A percentile compares a stretch with the other conserved stretches of the same genome.
Conservation (phyloP, 495 filamentous ascomycete genomes). For the Xylaria telfairii region DNA sequence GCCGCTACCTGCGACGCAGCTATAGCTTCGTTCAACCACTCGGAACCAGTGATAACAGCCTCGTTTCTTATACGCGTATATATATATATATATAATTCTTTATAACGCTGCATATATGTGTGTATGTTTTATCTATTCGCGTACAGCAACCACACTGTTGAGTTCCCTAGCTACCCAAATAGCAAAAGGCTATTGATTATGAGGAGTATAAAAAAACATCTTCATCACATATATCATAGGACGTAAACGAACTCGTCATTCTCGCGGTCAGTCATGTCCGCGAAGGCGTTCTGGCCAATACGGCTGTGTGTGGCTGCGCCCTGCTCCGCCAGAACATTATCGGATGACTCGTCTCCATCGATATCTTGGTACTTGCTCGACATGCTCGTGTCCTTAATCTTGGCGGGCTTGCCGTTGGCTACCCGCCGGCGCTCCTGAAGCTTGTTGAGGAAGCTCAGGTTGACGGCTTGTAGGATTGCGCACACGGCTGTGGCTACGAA, state of each 20-base stretch:
- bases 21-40: too few species aligned
- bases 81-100: too few species aligned
- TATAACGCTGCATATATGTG: neutral
- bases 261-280: slow-evolving; percentile 65
- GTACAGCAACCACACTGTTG: neutral
- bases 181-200: neutral
- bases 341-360: slow-evolving; percentile 3
- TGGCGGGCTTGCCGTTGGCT: slow-evolving; percentile 60
- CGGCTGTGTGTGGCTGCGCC: slow-evolving; percentile 34
- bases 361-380: slow-evolving; percentile 34
- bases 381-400: slow-evolving; percentile 65
- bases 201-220: neutral
- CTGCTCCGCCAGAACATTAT: slow-evolving; percentile 31
- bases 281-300: slow-evolving; percentile 51
- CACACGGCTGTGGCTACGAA: slow-evolving; percentile 59
- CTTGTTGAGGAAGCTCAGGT: slow-evolving; percentile 61
- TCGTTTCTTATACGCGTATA: neutral
- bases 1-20: neutral
- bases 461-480: slow-evolving; percentile 57
- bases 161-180: neutral
- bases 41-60: too few species aligned
- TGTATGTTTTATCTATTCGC: neutral
- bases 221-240: slow-evolving; percentile 45
- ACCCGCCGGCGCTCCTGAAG: slow-evolving; percentile 59
- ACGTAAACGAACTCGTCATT: slow-evolving; percentile 75